Conservation (phyloP, 164 flowering plant genomes). For the Umbellularia californica region DNA sequence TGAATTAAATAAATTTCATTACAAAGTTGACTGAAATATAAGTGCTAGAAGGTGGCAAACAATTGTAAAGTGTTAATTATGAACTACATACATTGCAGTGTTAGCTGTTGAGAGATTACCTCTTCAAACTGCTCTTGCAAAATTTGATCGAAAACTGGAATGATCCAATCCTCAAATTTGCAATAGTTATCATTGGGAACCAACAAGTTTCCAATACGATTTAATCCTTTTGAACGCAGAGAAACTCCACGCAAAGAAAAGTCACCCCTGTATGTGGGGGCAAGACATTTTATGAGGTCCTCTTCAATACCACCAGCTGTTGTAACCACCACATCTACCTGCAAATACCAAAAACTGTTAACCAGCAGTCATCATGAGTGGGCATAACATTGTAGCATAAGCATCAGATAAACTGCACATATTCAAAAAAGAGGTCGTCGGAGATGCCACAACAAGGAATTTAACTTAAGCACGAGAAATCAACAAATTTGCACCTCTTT, state of each 20-base stretch:
- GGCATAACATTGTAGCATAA: background rate
- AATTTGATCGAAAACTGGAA: constrained; percentile 87
- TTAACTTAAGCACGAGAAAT: no score
- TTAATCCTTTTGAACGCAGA: constrained; percentile 81
- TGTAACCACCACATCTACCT: constrained; percentile 96
- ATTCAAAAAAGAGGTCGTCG: no score
- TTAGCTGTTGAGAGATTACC: constrained; percentile 35
- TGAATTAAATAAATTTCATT: no score
- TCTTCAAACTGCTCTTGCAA: constrained; percentile 68
- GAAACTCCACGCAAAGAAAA: constrained; percentile 74
- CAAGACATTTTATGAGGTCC: constrained; percentile 93
- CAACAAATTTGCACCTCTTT: no score
- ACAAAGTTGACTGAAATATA: background rate
- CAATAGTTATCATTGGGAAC: constrained; percentile 97
- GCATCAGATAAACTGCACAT: background rate
- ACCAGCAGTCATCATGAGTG: background rate
- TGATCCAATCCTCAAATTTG: constrained; percentile 97
- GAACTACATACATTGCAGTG: no score
- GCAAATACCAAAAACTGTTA: constrained; percentile 11
- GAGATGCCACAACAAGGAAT: no score
- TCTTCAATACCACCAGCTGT: constrained; percentile 98
- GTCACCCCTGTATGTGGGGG: constrained; percentile 86
- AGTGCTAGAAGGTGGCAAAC: background rate
- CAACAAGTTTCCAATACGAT: constrained; percentile 89
- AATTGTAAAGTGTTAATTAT: no score